A percentile compares a stretch with the other conserved stretches of the same genome.
These are phyloP conservation scores for Beauveria caledonica DNA, from an alignment of 2,329 filamentous ascomycete genomes.

Conservation along the genomic window DNA sequence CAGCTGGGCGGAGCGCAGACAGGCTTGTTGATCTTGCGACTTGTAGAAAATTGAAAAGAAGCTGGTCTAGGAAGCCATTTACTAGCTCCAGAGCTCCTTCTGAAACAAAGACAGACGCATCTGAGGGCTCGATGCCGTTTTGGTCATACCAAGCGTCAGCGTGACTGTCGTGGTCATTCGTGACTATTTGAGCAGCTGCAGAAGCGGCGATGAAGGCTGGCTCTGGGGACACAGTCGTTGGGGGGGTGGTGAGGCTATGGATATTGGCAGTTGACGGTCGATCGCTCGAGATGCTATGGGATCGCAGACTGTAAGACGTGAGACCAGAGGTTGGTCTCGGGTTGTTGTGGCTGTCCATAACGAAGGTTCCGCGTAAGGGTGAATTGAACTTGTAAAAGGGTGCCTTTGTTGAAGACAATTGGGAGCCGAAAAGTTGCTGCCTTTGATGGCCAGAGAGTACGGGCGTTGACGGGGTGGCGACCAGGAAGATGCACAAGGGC, in stretches of 20 bases:
- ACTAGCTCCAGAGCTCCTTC: conserved; percentile 65
- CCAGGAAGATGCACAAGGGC: neutral
- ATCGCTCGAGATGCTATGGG: conserved; percentile 64
- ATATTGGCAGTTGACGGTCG: conserved; percentile 52
- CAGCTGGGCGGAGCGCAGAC: conserved; percentile 66
- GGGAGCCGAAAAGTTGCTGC: neutral
- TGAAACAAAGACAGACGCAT: conserved; percentile 65
- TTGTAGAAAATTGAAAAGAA: conserved; percentile 85
- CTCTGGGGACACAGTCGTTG: conserved; percentile 60
- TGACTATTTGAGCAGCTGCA: conserved; percentile 85
- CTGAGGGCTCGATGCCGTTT: conserved; percentile 55
- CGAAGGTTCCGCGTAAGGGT: neutral
- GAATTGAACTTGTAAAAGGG: neutral
- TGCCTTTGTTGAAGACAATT: neutral
- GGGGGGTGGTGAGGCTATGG: conserved; percentile 56
- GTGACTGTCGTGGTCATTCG: conserved; percentile 74
- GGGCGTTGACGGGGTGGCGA: neutral
- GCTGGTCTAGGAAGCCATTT: conserved; percentile 88
- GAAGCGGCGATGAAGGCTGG: conserved; percentile 82
- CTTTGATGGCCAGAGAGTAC: neutral
- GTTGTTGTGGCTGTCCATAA: neutral
- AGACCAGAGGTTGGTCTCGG: conserved; percentile 28
- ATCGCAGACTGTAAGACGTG: conserved; percentile 30
- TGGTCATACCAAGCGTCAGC: conserved; percentile 62
- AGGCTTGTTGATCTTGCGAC: conserved; percentile 71